Conservation (phyloP, 148 eudicot genomes). For the Amaranthus hypochondriacus region DNA sequence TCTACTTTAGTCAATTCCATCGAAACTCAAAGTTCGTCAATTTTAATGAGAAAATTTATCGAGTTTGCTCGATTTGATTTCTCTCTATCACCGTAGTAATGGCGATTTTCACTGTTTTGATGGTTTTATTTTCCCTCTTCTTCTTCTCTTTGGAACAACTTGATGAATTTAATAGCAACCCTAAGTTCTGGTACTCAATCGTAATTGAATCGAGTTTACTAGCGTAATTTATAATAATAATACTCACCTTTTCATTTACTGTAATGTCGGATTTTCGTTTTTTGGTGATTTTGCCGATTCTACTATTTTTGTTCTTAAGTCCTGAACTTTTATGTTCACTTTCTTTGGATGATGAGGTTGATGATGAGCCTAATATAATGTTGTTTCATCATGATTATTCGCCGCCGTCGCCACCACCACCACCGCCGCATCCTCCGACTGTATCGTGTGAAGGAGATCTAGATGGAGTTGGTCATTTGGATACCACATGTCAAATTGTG, state of each 20-base stretch:
- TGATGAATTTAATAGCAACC: too few relatives aligned
- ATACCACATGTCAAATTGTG: constrained; percentile 76
- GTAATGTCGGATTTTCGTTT: neutral
- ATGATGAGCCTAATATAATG: neutral
- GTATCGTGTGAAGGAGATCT: constrained; percentile 80
- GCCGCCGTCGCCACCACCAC: constrained; percentile 94
- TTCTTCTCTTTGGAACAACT: constrained; percentile 14
- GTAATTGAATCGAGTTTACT: constrained; percentile 9
- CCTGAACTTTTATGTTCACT: neutral
- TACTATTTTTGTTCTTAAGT: neutral
- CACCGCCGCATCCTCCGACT: constrained; percentile 85
- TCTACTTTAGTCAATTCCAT: neutral
- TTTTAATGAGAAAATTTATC: neutral
- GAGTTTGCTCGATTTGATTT: neutral
- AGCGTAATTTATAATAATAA: neutral
- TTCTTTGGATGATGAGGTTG: neutral
- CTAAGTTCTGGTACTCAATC: neutral
- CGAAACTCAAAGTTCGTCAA: constrained; percentile 4
- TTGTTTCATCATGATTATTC: constrained; percentile 48
- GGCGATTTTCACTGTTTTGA: constrained; percentile 10
- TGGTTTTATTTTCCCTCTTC: constrained; percentile 9
- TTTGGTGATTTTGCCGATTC: neutral
- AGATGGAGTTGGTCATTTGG: constrained; percentile 69
- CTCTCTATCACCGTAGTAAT: neutral
- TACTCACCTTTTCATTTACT: neutral